Base-by-base conservation (phyloP, 78 protist species). In the Dictyostelium purpureum region DNA sequence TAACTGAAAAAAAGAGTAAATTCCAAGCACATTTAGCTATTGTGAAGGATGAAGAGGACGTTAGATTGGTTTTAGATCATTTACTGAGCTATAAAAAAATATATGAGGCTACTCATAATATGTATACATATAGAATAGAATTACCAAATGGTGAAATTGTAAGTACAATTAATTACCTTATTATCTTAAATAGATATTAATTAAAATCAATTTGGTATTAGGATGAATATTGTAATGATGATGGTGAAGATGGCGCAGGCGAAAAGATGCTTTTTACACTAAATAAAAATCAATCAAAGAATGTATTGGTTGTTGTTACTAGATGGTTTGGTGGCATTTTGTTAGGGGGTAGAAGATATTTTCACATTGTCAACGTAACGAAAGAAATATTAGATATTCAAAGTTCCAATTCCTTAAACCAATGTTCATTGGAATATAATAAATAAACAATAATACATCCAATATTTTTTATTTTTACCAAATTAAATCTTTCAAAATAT, bases 191-290 rank as follows among this genome's bases (percentile, higher is more conserved):
- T 18, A 19, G 4, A 52, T n/a, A 4, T 24, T 14, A n/a, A 54
- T 69, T 42, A 37, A 19, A 1, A 35, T 26, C 33, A 33, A n/a
- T 33, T 43, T 40, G 9, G 7, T 42, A 16, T 33, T 76, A 65
- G 88, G 67, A 90, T 66, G 95, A 91, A 73, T 77, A 81, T 40
- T 61, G 45, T 42, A 70, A 91, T 47, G 95, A 91, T 24, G 95
- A 91, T 80, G 95, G 95, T 21, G 95, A 91, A 35, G 90, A 40
- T 43, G 90, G 91, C 6, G 95, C 95, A 45, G 90, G 95, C n/a
- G 90, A 81, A 6, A 91, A 79, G 24, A 83, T 91, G 85, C 24
- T 81, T 33, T 74, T 70, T 42, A 70, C 85, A 42, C 24, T 91
- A 74, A 51, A 24, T 56, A 59, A 57, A 37, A 91, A 49, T 52